Evolutionary conservation across 169 alveolate species (phyloP), one percentile per base, ranked within the genome.

Genomic region (Blepharisma undulans): DNA sequence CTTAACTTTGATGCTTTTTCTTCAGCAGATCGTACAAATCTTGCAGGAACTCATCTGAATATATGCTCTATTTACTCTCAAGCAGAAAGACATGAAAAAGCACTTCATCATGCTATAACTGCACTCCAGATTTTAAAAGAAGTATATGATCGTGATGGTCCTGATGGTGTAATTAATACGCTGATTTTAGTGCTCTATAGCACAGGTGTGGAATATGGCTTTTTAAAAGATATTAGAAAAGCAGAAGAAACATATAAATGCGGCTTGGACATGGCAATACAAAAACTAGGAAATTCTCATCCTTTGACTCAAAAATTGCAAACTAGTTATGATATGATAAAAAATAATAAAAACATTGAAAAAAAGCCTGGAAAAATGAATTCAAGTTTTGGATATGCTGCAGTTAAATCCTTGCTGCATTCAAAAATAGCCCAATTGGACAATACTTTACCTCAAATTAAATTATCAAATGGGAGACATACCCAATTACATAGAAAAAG

Each of bases 241-340:
- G 89, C 89, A 59, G 30, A 36, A 36, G 27, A 48, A 32, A 82
- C 89, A 22, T 82, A 48, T 30, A 34, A 82, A 59, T 48, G 89
- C 16, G 89, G 89, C 10, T 36, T 82, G 29, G 89, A 82, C 12
- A 22, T 82, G 29, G 89, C 89, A 0, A 71, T 84, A 30, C 74
- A 87, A 32, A 90, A 94, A 72, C 76, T 96, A 48, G 97, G 97
- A 36, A 86, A 60, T 8, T 79, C 91, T 33, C 96, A 95, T 87
- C 80, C 90, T 27, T 80, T 95, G 22, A 82, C 89, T 32, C 60
- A 21, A 78, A 34, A 27, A 27, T 36, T 78, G 60, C 0, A 0
- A 21, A 14, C 29, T 21, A 21, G 61, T 32, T 78, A 78, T 32
- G 25, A 25, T 4, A 3, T 21, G 61, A 27, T 78, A 14, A 21